Evolutionary conservation across 2,329 filamentous ascomycete genomes (phyloP), one percentile per base, ranked within the genome.

Genomic region (Pseudovirgaria hyperparasitica): DNA sequence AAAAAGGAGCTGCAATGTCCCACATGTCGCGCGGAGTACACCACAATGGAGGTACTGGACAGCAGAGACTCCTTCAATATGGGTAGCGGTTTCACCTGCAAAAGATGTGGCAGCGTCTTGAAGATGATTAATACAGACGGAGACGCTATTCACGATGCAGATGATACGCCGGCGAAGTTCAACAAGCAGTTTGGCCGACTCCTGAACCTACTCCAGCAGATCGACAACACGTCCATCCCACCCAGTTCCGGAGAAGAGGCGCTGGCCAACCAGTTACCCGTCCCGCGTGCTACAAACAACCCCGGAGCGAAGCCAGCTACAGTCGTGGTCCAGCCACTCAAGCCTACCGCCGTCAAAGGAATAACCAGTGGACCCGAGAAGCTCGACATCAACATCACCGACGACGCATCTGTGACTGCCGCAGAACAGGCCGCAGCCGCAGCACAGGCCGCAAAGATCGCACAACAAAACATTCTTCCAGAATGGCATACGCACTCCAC

Each of bases 1-100:
- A 80, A 84, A 52, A 94, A 94, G 53, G 90, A 96, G 48, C 92
- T 86, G 45, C 76, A 78, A 33, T 98, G 90, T 55, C 62, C 68
- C 17, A 70, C 73, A 30, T 98, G 90, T 60, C 74, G 76, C 39
- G 69, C 80, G 2, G 80, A 92, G 50, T 98, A 82, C 70, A 92
- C 86, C 3, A 72, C 79, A 37, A 73, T 96, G 54, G 86, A 96
- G 40, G 86, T 92, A 1, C 60, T 96, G 27, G 84, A 92, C 55
- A 75, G 70, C 32, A 65, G 75, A 21, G 74, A 79, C 26, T 63
- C 66, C 1, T 54, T 50, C 33, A 33, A 55, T 36, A 29, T 58
- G 63, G 24, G 81, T 13, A 53, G 47, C 25, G 54, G 85, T 1
- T 96, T 96, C 49, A 58, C 79, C 24, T 98, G 90, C 54, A 77